These are phyloP conservation scores for Mucor racemosus DNA, from an alignment of 371 early-diverging fungal species.

Conservation along the genomic window DNA sequence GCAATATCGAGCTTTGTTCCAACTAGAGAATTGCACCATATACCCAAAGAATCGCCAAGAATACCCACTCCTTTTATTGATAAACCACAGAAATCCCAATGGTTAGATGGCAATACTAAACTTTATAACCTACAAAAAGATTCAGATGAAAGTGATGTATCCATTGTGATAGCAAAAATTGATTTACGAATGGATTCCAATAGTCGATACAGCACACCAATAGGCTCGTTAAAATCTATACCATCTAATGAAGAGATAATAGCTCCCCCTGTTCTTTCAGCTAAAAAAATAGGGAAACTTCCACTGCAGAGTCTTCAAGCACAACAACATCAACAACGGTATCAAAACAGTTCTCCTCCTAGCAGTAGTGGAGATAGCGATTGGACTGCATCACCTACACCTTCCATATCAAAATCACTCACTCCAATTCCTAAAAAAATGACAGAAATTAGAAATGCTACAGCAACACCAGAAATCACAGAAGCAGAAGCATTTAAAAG, in stretches of 20 bases:
- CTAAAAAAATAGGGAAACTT: slow-evolving; percentile 4
- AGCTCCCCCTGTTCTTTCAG: not conserved
- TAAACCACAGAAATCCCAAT: slow-evolving; percentile 9
- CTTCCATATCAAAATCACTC: not conserved
- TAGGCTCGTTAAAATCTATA: slow-evolving; percentile 2
- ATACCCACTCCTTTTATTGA: not conserved
- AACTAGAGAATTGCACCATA: not conserved
- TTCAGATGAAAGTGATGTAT: not conserved
- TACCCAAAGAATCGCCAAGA: not conserved
- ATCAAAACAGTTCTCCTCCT: not conserved
- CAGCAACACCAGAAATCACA: slow-evolving; percentile 4
- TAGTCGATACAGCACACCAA: slow-evolving; percentile 12
- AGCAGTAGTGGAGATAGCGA: not conserved
- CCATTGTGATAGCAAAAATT: not conserved
- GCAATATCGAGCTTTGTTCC: slow-evolving; percentile 7
- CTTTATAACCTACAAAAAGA: slow-evolving; percentile 1
- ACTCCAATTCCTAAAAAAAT: not conserved
- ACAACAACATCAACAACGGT: not conserved
- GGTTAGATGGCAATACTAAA: slow-evolving; percentile 10
- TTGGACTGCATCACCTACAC: not conserved
- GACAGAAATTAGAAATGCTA: not conserved
- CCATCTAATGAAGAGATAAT: not conserved
- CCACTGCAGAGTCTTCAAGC: not conserved
- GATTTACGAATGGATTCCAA: not conserved
- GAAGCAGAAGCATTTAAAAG: slow-evolving; percentile 19